Base-by-base conservation (phyloP, 495 filamentous ascomycete species). In the Patellaria atrata region DNA sequence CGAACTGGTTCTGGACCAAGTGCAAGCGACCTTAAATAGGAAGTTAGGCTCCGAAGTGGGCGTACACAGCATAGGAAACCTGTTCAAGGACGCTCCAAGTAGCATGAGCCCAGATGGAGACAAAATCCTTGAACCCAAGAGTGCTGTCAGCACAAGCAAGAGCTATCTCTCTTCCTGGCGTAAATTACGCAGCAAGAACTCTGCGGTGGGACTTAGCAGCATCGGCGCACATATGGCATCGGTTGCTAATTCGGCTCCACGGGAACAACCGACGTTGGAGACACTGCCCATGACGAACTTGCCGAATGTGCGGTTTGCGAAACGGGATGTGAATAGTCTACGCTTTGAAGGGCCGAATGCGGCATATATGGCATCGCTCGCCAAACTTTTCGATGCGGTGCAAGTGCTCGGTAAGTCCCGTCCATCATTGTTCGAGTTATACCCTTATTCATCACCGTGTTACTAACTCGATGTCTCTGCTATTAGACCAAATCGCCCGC, bases 401-500 rank as follows among this genome's bases (percentile, higher is more conserved):
- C 91, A 96, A 62, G 69, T 86, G 22, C 60, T 97, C 53, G 89
- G 89, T 94, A 66, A 64, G 80, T 68, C 23, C 16, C 25, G 30
- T 37, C 27, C 29, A n/a, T 13, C 31, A 34, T 25, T 36, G 23
- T 38, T 17, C 8, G 13, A 16, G 19, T 27, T 29, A 22, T 37
- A 17, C 35, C 38, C 9, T 38, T 24, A 12, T 6, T 24, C 5
- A 25, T 11, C 15, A 22, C 23, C 15, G 13, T 41, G 16, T 17
- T 29, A 17, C 45, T 48, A 37, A 48, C 31, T 20, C 9, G 0
- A 16, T 7, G 12, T 1, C 11, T 37, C 45, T n/a, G n/a, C n/a
- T n/a, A n/a, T n/a, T n/a, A 94, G 89, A 97, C 67, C 83, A 89
- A 71, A 86, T 97, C 52, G 81, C 83, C 13, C 82, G 87, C 32